Base-by-base conservation (phyloP, 1,284 basidiomycete species). In the Stereum hirsutum region DNA sequence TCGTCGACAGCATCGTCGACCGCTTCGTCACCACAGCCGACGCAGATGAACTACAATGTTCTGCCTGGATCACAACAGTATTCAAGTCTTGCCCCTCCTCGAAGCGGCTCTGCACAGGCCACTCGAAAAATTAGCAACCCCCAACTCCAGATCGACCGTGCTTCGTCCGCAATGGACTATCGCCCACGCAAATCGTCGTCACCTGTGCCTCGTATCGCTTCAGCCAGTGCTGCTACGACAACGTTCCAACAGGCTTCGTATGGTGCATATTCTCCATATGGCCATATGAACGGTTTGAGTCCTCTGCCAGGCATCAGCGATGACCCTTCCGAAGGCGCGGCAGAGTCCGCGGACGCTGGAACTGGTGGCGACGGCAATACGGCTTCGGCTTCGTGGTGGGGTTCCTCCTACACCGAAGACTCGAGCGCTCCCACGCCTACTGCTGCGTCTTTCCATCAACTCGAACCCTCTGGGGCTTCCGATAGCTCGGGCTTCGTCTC, bases 161-260 rank as follows among this genome's bases (percentile, higher is more conserved):
- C 86, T 0, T 76, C 81, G 3, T 89, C 87, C 26, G 85, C 86
- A 2, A 78, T 85, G 72, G 86, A 87, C 46, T 73, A 83, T 49
- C 72, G 78, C 27, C 48, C 49, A 28, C 70, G 70, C 37, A 70
- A 66, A 46, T 57, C 65, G 15, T n/a, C n/a, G n/a, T 72, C 76
- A 8, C 74, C 78, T 7, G 64, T 58, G 42, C 71, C 70, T 12
- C 69, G 73, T 21, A 66, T 73, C 11, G 65, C 66, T 27, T 79
- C 78, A 15, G 75, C 78, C 10, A 70, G 62, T 53, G 70, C 76
- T 6, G 60, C 66, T 14, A 69, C 68, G 6, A 65, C 68, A 2
- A 63, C 68, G 0, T 78, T 76, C 46, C 57, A 67, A 15, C 69
- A 75, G 45, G 58, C 68, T 19, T 61, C 62, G 46, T 61, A 60